These are phyloP conservation scores for Verticillium nonalfalfae DNA, from an alignment of 2,329 filamentous ascomycete species.

Conservation along the genomic window DNA sequence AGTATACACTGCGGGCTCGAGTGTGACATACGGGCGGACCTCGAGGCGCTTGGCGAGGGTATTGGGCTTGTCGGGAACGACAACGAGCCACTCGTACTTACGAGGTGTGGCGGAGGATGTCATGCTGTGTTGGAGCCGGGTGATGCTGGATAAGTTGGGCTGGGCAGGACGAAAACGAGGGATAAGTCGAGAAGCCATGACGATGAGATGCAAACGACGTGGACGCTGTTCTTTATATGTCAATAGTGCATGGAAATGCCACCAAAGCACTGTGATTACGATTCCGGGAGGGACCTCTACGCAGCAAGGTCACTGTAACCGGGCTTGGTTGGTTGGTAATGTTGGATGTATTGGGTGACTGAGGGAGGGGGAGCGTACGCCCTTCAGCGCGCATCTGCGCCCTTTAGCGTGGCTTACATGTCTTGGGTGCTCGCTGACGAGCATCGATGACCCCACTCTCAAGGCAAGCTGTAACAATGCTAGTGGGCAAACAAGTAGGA, in stretches of 20 bases:
- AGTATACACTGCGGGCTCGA: background rate
- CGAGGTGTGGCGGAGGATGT: constrained; percentile 17
- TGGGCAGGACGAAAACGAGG: background rate
- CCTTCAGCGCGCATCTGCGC: background rate
- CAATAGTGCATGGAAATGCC: background rate
- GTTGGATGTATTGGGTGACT: too few relatives aligned
- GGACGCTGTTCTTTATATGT: background rate
- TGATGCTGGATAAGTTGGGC: background rate
- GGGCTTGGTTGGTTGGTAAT: background rate
- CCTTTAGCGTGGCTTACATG: background rate
- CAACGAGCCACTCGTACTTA: constrained; percentile 61
- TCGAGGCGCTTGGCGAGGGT: constrained; percentile 54
- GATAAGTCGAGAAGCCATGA: constrained; percentile 2
- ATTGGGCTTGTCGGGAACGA: constrained; percentile 61
- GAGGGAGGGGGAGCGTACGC: background rate
- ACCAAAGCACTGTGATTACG: background rate
- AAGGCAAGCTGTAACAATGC: background rate
- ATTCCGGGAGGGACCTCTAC: background rate
- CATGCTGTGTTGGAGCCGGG: constrained; percentile 16
- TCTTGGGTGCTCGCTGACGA: background rate
- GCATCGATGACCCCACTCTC: background rate
- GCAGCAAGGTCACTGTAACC: too few relatives aligned
- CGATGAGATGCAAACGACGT: background rate
- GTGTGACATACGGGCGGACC: constrained; percentile 44
- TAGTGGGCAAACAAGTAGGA: too few relatives aligned